phyloP scores from a whole-genome alignment of 345 rosid species.

The Physaria fendleri region DNA sequence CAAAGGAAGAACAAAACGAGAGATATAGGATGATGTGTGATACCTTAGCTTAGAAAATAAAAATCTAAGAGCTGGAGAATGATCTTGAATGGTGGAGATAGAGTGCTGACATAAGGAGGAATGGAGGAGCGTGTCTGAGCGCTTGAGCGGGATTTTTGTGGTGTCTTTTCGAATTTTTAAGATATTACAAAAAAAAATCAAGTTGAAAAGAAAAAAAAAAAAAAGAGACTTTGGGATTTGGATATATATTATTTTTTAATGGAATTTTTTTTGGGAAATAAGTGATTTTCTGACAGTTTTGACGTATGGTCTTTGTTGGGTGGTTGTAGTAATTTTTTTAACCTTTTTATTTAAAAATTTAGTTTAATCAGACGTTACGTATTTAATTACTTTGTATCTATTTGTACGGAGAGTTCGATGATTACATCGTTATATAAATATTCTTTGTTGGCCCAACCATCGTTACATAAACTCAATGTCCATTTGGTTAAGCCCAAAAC shows the following conservation, averaged over 20 bases:
- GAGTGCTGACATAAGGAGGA: conserved; percentile 15
- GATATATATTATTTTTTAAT: not conserved
- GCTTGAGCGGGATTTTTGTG: conserved; percentile 24
- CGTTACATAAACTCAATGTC: too few relatives aligned
- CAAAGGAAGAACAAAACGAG: not conserved
- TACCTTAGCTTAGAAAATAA: conserved; percentile 2
- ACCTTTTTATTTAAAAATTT: not conserved
- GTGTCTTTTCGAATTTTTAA: conserved; percentile 7
- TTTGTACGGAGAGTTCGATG: too few relatives aligned
- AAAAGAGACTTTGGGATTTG: not conserved
- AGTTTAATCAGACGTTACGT: conserved; percentile 16
- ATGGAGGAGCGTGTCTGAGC: conserved; percentile 18
- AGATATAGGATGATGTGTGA: not conserved
- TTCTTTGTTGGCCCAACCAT: too few relatives aligned
- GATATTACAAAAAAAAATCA: not conserved
- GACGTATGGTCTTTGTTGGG: conserved; percentile 15
- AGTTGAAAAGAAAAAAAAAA: not conserved
- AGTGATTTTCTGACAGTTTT: conserved; percentile 23
- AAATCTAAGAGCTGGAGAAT: not conserved
- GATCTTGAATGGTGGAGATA: not conserved
- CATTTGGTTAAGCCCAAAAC: too few relatives aligned
- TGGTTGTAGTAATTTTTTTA: not conserved
- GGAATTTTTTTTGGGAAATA: conserved; percentile 1
- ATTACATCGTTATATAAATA: too few relatives aligned
- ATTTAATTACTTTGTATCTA: too few relatives aligned